Base-by-base conservation (phyloP, 108 stramenopile genomes). In the Seminavis robusta region DNA sequence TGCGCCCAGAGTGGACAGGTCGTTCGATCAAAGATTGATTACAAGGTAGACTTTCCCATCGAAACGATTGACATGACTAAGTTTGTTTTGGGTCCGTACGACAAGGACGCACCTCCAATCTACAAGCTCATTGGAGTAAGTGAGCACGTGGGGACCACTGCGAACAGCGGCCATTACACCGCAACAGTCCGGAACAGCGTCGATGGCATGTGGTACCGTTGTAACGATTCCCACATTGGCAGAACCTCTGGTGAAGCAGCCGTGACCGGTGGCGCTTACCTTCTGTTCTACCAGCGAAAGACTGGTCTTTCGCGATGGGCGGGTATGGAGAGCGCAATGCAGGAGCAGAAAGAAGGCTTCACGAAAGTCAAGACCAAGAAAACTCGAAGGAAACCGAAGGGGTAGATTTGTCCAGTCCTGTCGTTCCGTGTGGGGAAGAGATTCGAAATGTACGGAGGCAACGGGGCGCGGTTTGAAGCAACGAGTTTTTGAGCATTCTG, bases 151-250 rank as follows among this genome's bases (percentile, higher is more conserved):
- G 90, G 90, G 29, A 39, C 71, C 2, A 85, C 86, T 4, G 85
- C 84, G 59, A 84, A 87, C 56, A 84, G 77, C 51, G 90, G 90
- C 20, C 90, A 91, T 49, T 91, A 91, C 49, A 91, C 90, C 2
- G 90, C 90, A n/a, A 91, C 90, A 11, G 86, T 80, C 5, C 74
- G 82, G 11, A 91, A 91, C 37, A 81, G 75, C 45, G 72, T 82
- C 39, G 80, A 91, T 47, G 70, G 76, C 31, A 73, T 81, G 34
- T 91, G 85, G 85, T 85, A 91, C 48, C 70, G 85, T 33, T 87
- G 73, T 66, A 91, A 91, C 54, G 90, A 87, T 64, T 71, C 77
- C 6, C 76, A 87, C 54, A 83, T 91, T 17, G 86, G 86, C 8
- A 69, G 57, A 32, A 83, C 83, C 10, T 76, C 82, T 1, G 84